These are phyloP conservation scores for Cercospora janseana DNA, from an alignment of 2,329 filamentous ascomycete species.

Conservation along the genomic window DNA sequence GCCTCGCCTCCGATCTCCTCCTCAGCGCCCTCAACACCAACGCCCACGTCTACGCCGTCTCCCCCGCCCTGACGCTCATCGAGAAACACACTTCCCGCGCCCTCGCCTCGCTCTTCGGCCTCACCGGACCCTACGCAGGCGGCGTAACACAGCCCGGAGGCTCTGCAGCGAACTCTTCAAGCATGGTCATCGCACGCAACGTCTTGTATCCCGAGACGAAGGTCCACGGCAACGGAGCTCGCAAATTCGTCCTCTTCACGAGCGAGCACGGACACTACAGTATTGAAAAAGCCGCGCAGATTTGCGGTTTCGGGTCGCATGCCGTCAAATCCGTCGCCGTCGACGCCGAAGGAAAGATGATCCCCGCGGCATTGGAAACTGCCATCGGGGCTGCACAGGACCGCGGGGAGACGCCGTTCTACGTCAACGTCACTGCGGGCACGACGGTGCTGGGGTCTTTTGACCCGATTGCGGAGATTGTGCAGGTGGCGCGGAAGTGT, in stretches of 20 bases:
- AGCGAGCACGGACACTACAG: slow-evolving; percentile 90
- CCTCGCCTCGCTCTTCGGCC: slow-evolving; percentile 74
- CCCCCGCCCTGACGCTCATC: slow-evolving; percentile 79
- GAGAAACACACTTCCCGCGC: slow-evolving; percentile 77
- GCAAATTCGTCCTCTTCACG: slow-evolving; percentile 80
- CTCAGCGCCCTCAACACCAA: slow-evolving; percentile 90
- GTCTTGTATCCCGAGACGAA: slow-evolving; percentile 79
- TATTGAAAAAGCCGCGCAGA: slow-evolving; percentile 90
- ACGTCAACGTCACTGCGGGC: slow-evolving; percentile 92
- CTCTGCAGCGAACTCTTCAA: slow-evolving; percentile 78
- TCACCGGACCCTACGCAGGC: slow-evolving; percentile 65
- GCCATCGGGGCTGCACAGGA: slow-evolving; percentile 61
- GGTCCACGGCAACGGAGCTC: slow-evolving; percentile 62
- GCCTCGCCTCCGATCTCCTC: slow-evolving; percentile 79
- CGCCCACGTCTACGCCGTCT: slow-evolving; percentile 90
- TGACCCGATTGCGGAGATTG: slow-evolving; percentile 72
- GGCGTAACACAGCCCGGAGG: slow-evolving; percentile 79
- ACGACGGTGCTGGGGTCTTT: slow-evolving; percentile 91
- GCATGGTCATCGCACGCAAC: slow-evolving; percentile 84
- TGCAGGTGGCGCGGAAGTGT: slow-evolving; percentile 66
- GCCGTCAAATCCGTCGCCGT: slow-evolving; percentile 74
- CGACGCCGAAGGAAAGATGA: slow-evolving; percentile 70
- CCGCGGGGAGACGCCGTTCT: slow-evolving; percentile 78
- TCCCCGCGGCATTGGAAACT: slow-evolving; percentile 61
- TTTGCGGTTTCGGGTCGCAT: slow-evolving; percentile 75